Evolutionary conservation across 1,139 yeast species (phyloP).

Genomic region (Candida sanyaensis): DNA sequence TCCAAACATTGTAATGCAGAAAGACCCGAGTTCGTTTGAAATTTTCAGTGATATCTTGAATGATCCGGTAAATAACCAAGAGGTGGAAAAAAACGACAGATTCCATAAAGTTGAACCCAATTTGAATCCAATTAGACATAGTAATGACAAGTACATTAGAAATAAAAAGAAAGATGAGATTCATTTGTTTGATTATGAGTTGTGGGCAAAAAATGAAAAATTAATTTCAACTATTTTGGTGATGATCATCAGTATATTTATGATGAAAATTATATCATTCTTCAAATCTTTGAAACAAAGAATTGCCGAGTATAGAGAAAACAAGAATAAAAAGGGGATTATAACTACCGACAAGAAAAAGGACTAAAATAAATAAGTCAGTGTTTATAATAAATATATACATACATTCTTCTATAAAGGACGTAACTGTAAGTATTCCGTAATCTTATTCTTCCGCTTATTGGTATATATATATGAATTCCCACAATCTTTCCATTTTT

Average conservation of each 20-base stretch:
- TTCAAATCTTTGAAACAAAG: slow-evolving; percentile 8
- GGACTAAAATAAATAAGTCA: slow-evolving; percentile 1
- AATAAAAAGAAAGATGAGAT: slow-evolving; percentile 37
- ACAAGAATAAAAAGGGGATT: slow-evolving; percentile 5
- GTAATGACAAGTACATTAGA: slow-evolving; percentile 32
- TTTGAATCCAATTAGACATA: slow-evolving; percentile 32
- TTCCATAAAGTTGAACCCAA: slow-evolving; percentile 36
- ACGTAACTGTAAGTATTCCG: slow-evolving; percentile 4
- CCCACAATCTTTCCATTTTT: neutral
- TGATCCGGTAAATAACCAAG: slow-evolving; percentile 47
- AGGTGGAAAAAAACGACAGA: slow-evolving; percentile 57
- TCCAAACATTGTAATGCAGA: slow-evolving; percentile 28
- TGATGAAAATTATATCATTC: slow-evolving; percentile 15
- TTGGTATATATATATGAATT: neutral
- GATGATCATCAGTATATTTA: slow-evolving; percentile 22
- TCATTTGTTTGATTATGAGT: slow-evolving; percentile 38
- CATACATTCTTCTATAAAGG: slow-evolving; percentile 3
- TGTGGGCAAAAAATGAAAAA: slow-evolving; percentile 44
- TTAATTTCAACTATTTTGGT: slow-evolving; percentile 36
- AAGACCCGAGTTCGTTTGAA: slow-evolving; percentile 35
- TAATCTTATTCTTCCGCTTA: slow-evolving; percentile 3
- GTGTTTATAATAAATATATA: neutral
- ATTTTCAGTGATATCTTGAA: slow-evolving; percentile 50
- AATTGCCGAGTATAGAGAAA: slow-evolving; percentile 6
- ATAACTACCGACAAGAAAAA: slow-evolving; percentile 6